Percentiles rank a stretch among this genome's conserved stretches.
phyloP scores from a whole-genome alignment of 495 filamentous ascomycete species.

The Schizothecium vesticola region DNA sequence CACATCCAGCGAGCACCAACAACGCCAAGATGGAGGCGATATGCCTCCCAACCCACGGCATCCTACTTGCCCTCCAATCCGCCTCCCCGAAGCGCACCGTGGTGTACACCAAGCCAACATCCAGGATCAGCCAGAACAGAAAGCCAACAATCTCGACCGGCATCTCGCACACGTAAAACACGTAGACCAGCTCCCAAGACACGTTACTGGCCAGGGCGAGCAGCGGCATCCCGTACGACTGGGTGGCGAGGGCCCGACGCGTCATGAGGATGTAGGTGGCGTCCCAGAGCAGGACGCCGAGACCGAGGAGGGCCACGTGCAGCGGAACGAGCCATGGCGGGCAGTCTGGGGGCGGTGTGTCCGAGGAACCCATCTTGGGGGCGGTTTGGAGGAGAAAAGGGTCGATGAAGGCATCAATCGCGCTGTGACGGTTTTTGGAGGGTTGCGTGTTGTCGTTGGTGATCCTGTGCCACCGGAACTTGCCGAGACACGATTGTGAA shows the following conservation, averaged over 20 bases:
- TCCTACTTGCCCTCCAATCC: conserved; percentile 28
- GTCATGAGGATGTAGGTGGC: conserved; percentile 39
- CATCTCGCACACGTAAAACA: conserved; percentile 36
- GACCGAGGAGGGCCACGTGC: conserved; percentile 33
- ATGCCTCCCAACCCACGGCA: conserved; percentile 31
- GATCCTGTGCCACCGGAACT: background rate
- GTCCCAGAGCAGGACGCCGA: conserved; percentile 38
- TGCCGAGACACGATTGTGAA: background rate
- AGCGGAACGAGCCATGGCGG: conserved; percentile 30
- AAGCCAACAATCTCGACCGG: conserved; percentile 36
- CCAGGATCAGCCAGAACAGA: conserved; percentile 37
- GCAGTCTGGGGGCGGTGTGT: conserved; percentile 33
- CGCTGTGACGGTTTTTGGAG: background rate
- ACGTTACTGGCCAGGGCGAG: conserved; percentile 40
- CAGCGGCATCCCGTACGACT: conserved; percentile 45
- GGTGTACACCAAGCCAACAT: conserved; percentile 37
- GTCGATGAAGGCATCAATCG: background rate
- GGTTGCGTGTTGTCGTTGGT: background rate
- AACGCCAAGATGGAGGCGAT: conserved; percentile 28
- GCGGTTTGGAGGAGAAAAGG: background rate
- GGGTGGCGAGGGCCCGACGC: conserved; percentile 31
- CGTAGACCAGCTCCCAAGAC: conserved; percentile 41
- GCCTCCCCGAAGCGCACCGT: conserved; percentile 30
- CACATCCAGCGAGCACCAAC: conserved; percentile 23
- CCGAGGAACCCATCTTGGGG: conserved; percentile 35